A percentile compares a stretch with the other conserved stretches of the same genome.
These are phyloP conservation scores for Aspergillus sclerotialis DNA, from an alignment of 2,329 filamentous ascomycete genomes.

Conservation along the genomic window DNA sequence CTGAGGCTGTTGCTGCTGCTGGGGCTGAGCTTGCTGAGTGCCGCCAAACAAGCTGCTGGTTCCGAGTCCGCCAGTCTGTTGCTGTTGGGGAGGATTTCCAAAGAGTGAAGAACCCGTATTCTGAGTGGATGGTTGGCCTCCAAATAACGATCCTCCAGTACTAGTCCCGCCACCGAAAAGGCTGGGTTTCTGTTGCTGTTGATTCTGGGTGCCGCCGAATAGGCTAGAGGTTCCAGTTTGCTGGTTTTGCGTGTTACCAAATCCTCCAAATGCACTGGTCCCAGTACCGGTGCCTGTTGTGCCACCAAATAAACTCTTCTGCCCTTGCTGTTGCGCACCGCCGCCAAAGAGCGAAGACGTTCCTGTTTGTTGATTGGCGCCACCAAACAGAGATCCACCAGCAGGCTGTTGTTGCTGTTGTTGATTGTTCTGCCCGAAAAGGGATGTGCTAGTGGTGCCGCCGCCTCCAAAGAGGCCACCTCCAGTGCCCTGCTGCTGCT, in stretches of 20 bases:
- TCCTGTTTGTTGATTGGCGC: slow-evolving; percentile 24
- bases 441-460: slow-evolving; percentile 19
- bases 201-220: slow-evolving; percentile 40
- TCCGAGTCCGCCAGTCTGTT: slow-evolving; percentile 23
- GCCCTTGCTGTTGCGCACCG: slow-evolving; percentile 24
- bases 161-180: slow-evolving; percentile 44
- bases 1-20: slow-evolving; percentile 40
- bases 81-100: slow-evolving; percentile 38
- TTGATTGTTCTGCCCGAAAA: slow-evolving; percentile 35
- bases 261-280: slow-evolving; percentile 27
- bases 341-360: slow-evolving; percentile 28
- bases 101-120: slow-evolving; percentile 50
- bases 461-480: slow-evolving; percentile 39
- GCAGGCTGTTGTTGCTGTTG: slow-evolving; percentile 26
- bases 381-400: slow-evolving; percentile 38
- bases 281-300: slow-evolving; percentile 17
- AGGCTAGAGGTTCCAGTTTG: slow-evolving; percentile 33
- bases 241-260: slow-evolving; percentile 39
- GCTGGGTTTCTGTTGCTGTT: slow-evolving; percentile 51
- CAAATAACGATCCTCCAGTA: slow-evolving; percentile 43
- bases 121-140: slow-evolving; percentile 22
- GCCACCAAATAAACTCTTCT: slow-evolving; percentile 37
- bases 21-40: slow-evolving; percentile 47
- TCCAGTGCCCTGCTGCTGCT: slow-evolving; percentile 33
- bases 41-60: slow-evolving; percentile 48